These are phyloP conservation scores for Bathelium albidoporum DNA, from an alignment of 495 filamentous ascomycete species.

Conservation along the genomic window DNA sequence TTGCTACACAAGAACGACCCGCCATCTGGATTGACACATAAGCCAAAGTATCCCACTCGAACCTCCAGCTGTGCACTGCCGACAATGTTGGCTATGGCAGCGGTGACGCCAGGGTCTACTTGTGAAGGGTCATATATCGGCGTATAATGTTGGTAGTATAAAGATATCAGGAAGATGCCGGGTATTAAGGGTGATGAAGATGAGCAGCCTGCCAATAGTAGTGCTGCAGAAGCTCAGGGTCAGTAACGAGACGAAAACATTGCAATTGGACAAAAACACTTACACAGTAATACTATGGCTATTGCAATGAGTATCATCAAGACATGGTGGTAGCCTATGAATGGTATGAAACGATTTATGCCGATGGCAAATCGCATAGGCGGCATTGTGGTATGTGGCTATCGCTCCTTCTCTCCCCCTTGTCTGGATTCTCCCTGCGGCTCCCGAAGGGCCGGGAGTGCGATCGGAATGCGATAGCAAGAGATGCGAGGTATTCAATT, in stretches of 20 bases:
- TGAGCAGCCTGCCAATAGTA: conserved; percentile 70
- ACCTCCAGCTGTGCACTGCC: conserved; percentile 55
- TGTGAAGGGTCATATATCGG: conserved; percentile 63
- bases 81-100: conserved; percentile 64
- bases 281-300: conserved; percentile 90
- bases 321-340: conserved; percentile 97
- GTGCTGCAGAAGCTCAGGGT: conserved; percentile 38
- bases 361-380: conserved; percentile 32
- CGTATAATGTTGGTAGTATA: conserved; percentile 60
- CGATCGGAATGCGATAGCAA: background rate
- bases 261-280: conserved; percentile 28
- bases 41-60: conserved; percentile 65
- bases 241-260: background rate
- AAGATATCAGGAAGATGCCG: conserved; percentile 67
- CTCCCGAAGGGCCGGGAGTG: conserved; percentile 31
- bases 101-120: conserved; percentile 71
- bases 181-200: conserved; percentile 66
- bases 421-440: conserved; percentile 22
- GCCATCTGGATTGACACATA: conserved; percentile 65
- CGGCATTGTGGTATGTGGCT: conserved; percentile 28
- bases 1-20: conserved; percentile 64
- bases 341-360: conserved; percentile 59
- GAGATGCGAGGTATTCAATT: background rate
- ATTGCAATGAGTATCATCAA: conserved; percentile 95
- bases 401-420: conserved; percentile 11